Evolutionary conservation across 2,329 filamentous ascomycete genomes (phyloP), one percentile per base, ranked within the genome.

Genomic region (Rhynchosporium agropyri): DNA sequence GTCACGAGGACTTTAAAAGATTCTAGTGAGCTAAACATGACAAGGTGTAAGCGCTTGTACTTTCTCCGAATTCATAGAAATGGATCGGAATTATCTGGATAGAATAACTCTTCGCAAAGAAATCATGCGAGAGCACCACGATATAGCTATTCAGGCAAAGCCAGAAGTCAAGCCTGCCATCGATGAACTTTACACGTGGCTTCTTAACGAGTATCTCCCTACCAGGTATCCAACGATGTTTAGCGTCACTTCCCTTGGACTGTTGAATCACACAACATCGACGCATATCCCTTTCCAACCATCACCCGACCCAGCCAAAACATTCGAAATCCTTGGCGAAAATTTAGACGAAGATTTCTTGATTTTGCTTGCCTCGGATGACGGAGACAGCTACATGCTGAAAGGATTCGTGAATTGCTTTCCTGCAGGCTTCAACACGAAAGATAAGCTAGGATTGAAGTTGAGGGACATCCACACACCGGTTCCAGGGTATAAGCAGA

Each of bases 281-380:
- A 73, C 77, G 38, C 67, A 73, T 2, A 75, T 83, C 3, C 78
- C 80, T 0, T 70, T 80, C 0, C 66, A 62, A 2, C 65, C 76
- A 1, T 65, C 75, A 0, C 63, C 72, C 0, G 69, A 75, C 4
- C 75, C 78, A 0, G 64, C 73, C 7, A 67, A 71, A 29, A 80
- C 81, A 0, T 77, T 87, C 2, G 70, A 77, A 50, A 78, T 77
- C 3, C 73, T 88, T 0, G 80, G 79, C 36, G 74, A 76, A 10
- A 81, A 82, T 58, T 73, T 88, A 31, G 86, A 88, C 67, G 80
- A 81, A 51, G 86, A 89, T 60, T 84, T 87, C 70, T 74, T 88
- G 3, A 73, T 89, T 64, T 78, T 89, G 0, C 74, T 86, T 0
- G 82, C 82, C 0, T 76, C 77, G 40, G 61, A 68, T 20, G 67